Conservation (phyloP, 495 filamentous ascomycete genomes). For the Choiromyces venosus region DNA sequence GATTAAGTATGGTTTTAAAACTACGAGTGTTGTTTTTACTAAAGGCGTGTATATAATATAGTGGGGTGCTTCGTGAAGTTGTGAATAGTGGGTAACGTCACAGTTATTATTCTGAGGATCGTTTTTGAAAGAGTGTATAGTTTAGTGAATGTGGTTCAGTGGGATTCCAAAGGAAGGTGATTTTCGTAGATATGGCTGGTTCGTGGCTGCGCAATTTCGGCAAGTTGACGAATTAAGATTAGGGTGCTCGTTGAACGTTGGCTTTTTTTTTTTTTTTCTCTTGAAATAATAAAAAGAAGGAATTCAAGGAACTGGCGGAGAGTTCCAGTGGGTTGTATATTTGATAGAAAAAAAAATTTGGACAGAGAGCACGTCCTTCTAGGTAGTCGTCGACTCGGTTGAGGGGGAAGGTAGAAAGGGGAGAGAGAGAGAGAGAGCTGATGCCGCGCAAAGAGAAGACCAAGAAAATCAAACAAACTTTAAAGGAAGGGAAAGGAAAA, state of each 20-base stretch:
- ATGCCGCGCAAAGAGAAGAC: conserved; percentile 29
- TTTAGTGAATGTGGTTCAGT: conserved; percentile 35
- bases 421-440: background rate
- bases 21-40: conserved; percentile 33
- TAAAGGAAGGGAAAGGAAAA: conserved; percentile 42
- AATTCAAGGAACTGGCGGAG: conserved; percentile 42
- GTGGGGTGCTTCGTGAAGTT: conserved; percentile 24
- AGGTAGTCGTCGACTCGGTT: background rate
- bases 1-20: conserved; percentile 36
- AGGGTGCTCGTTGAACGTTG: conserved; percentile 20
- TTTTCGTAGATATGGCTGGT: conserved; percentile 30
- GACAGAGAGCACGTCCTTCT: background rate
- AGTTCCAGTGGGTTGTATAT: conserved; percentile 41
- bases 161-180: conserved; percentile 36
- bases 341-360: background rate
- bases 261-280: conserved; percentile 19
- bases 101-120: conserved; percentile 37
- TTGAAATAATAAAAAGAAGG: conserved; percentile 35
- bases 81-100: conserved; percentile 25
- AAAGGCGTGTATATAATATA: conserved; percentile 13
- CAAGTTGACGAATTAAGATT: conserved; percentile 37
- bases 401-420: background rate
- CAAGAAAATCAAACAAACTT: conserved; percentile 43
- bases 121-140: conserved; percentile 40
- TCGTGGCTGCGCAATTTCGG: conserved; percentile 22